Base-by-base conservation (phyloP, 2,329 filamentous ascomycete species). In the Endoconidiophora polonica region DNA sequence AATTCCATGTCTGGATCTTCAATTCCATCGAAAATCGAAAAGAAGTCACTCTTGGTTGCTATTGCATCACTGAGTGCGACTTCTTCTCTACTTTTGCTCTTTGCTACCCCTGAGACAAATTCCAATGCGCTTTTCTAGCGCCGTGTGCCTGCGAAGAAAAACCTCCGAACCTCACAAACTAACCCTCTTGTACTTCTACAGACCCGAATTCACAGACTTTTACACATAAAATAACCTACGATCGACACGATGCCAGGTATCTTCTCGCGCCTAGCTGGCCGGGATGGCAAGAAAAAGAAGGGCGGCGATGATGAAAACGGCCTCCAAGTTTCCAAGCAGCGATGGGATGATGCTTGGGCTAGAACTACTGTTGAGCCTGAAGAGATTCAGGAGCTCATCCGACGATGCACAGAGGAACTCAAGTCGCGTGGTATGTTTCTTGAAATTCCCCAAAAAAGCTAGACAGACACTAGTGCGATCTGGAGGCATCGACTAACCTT, bases 291-390 rank as follows among this genome's bases (percentile, higher is more conserved):
- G 63, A 84, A 83, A 66, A 88, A 87, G 67, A 75, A 72, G 56
- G 66, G 69, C 50, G 68, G 72, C 54, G 65, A 71, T 55, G 66
- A 73, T 55, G 64, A 72, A 49, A 63, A 68, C 14, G 62, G 69
- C 46, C 65, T 75, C 53, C 67, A 72, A 55, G 66, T 70, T 23
- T 66, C 72, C 54, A 86, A 87, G 66, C 84, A 83, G 50, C 76
- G 74, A 64, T 95, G 86, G 83, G 83, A 86, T 54, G 84, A 95
- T 63, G 83, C 86, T 56, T 98, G 87, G 77, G 74, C 79, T 55
- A 82, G 90, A 60, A 84, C 75, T 49, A 77, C 80, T 44, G 81
- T 98, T 56, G 81, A 86, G 48, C 83, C 88, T 4, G 86, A 94
- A 57, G 91, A 98, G 67, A 80, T 98, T 44, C 81, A 88, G 59